Conservation (phyloP, 306 rosid species). For the Elaeagnus macrophylla region DNA sequence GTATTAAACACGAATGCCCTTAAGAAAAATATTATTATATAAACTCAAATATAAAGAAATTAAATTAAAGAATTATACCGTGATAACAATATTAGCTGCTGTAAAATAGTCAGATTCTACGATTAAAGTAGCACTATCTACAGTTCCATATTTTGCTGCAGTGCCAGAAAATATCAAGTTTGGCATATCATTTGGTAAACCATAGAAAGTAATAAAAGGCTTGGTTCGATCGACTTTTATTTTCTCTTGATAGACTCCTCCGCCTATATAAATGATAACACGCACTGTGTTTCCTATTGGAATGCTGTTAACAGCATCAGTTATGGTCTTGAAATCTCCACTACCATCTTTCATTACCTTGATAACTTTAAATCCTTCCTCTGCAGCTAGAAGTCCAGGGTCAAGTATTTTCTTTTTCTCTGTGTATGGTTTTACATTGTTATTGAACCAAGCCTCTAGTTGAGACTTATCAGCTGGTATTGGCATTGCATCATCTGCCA, state of each 20-base stretch:
- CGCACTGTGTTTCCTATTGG: constrained; percentile 25
- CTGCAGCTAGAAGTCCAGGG: constrained; percentile 26
- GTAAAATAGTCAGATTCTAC: constrained; percentile 20
- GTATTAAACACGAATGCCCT: no score
- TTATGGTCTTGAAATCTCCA: constrained; percentile 31
- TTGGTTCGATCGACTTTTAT: constrained; percentile 22
- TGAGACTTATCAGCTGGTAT: constrained; percentile 19
- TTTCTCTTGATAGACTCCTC: constrained; percentile 37
- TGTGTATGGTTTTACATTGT: constrained; percentile 8
- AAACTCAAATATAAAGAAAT: no score
- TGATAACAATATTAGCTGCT: constrained; percentile 22
- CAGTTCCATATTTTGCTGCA: constrained; percentile 29
- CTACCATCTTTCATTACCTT: constrained; percentile 32
- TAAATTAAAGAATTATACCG: constrained; percentile 3
- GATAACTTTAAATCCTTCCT: constrained; percentile 3
- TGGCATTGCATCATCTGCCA: not conserved
- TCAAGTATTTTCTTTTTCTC: constrained; percentile 8
- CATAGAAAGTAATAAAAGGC: constrained; percentile 35
- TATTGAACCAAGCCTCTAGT: constrained; percentile 18
- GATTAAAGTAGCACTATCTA: constrained; percentile 33
- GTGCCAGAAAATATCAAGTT: constrained; percentile 29
- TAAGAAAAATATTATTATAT: no score
- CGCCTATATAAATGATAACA: constrained; percentile 29
- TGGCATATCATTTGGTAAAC: constrained; percentile 21
- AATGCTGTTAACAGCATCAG: constrained; percentile 31